These are phyloP conservation scores for Lignosus rhinocerotis DNA, from an alignment of 1,284 basidiomycete genomes.

Conservation along the genomic window DNA sequence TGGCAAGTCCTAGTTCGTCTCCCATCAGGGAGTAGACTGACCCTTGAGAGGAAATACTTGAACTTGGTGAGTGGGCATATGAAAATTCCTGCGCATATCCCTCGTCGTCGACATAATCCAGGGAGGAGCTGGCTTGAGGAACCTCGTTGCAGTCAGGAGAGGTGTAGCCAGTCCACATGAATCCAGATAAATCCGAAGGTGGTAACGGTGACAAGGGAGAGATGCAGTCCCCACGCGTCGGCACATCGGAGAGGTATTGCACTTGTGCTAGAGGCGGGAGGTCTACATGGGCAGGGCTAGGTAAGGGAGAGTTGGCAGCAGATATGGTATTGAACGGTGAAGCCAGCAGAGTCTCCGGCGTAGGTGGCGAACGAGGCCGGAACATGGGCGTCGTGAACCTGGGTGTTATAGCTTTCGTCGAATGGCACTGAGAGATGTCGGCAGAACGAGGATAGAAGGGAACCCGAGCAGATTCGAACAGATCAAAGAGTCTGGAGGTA, in stretches of 20 bases:
- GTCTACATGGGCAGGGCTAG: slow-evolving; percentile 1
- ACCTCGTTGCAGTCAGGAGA: slow-evolving; percentile 10
- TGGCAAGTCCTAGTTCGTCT: background rate
- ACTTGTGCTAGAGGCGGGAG: background rate
- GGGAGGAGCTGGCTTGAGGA: slow-evolving; percentile 17
- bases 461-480: slow-evolving; percentile 10
- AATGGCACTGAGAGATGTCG: background rate
- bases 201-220: background rate
- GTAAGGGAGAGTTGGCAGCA: background rate
- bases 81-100: background rate
- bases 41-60: background rate
- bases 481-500: background rate
- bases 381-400: background rate
- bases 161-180: background rate
- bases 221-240: background rate
- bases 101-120: background rate
- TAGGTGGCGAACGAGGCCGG: background rate
- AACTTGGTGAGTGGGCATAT: background rate
- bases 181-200: slow-evolving; percentile 3
- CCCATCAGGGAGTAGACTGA: background rate
- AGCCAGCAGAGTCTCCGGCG: background rate
- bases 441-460: slow-evolving; percentile 15
- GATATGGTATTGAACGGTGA: background rate
- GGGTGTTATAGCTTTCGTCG: too few species aligned
- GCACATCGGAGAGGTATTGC: slow-evolving; percentile 11